Conservation (phyloP, 345 rosid species). For the Brassica carinata region DNA sequence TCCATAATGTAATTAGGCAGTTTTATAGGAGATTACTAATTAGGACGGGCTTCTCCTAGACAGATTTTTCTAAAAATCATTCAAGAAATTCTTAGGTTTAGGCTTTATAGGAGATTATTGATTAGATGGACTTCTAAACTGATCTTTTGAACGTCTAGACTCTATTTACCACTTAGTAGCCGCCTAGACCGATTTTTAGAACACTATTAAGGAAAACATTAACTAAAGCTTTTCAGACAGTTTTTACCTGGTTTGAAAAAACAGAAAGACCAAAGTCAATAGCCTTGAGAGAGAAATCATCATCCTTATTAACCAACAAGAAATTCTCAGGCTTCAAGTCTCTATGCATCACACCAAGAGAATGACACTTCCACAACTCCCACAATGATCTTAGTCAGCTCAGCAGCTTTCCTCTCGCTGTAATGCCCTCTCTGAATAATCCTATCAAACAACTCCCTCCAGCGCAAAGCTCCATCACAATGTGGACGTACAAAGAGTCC, state of each 20-base stretch:
- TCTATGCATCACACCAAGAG: conserved; percentile 98
- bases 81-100: too few relatives aligned
- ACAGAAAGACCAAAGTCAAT: conserved; percentile 98
- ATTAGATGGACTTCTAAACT: too few relatives aligned
- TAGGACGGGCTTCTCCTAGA: too few relatives aligned
- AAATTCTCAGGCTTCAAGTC: conserved; percentile 99
- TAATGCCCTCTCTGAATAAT: conserved; percentile 98
- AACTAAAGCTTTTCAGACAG: neutral
- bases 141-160: neutral
- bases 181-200: neutral
- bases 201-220: neutral
- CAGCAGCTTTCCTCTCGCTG: conserved; percentile 94
- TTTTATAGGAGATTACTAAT: too few relatives aligned
- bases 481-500: conserved; percentile 80
- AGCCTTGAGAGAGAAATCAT: conserved; percentile 97
- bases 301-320: conserved; percentile 96
- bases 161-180: neutral
- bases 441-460: conserved; percentile 96
- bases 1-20: too few relatives aligned
- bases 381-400: conserved; percentile 87
- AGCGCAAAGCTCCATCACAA: conserved; percentile 96
- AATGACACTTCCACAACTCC: conserved; percentile 98
- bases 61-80: too few relatives aligned
- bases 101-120: too few relatives aligned
- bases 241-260: conserved; percentile 89